Evolutionary conservation across 2,329 filamentous ascomycete genomes (phyloP), one percentile per base, ranked within the genome.

Genomic region (Aspergillus sp.): DNA sequence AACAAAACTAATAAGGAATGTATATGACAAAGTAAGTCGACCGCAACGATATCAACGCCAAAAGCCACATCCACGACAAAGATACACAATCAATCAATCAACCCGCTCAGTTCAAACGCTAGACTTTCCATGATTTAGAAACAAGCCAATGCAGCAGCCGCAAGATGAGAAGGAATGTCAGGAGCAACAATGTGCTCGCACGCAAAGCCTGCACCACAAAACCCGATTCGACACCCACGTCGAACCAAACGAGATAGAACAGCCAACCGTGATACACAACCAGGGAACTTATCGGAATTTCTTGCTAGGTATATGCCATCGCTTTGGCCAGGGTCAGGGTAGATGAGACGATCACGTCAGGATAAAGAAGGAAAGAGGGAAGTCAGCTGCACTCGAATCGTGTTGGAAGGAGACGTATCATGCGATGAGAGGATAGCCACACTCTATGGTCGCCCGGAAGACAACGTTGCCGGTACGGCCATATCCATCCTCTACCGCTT

Each of bases 401-500:
- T 17, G 35, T 38, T n/a, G 5, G 35, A 38, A 38, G 26, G 26
- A 8, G 26, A 30, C 26, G 26, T 30, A 30, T 30, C 26, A 30
- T 30, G 26, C 2, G 26, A 30, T 30, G 26, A 30, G 26, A 8
- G 10, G 26, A 11, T 9, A 30, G 8, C 10, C 26, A 26, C 24
- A 30, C 26, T 30, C 26, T 11, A 30, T 30, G 9, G 26, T 30
- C 26, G 26, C 26, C 8, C 26, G 26, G 26, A 30, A 8, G 26
- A 30, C 26, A 11, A 30, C 26, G 26, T 11, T 8, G 26, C 26
- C 26, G 8, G 8, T 30, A 30, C 10, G 26, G 26, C 26, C 3
- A 30, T 9, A 11, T 30, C 26, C 26, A 30, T 30, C 10, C 26
- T 10, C 60, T 69, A 86, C 65, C 84, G 78, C 77, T 88, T 88